Evolutionary conservation across 1,139 yeast species (phyloP), one percentile per base, ranked within the genome.

Genomic region (Lodderomyces metapsilosis): DNA sequence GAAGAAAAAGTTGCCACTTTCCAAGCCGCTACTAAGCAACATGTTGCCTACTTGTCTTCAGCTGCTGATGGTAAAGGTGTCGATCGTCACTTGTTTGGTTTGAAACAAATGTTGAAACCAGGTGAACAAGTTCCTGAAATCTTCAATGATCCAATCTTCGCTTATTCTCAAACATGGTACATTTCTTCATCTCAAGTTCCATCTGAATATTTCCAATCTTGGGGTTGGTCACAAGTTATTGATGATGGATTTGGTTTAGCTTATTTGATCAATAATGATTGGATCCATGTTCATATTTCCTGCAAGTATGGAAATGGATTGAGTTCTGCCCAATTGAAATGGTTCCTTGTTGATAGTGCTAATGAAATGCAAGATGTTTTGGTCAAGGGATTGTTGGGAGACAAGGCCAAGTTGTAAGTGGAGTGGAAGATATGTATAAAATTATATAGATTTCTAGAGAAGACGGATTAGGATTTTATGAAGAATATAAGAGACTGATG

Each of bases 211-310:
- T 88, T 88, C 68, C 89, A 88, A 62, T 92, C 95, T 42, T 92
- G 92, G 78, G 98, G 98, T 39, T 92, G 91, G 89, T 83, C 96
- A 18, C 96, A 94, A 63, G 98, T 92, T 42, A 82, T 86, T 54
- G 96, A 92, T 59, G 88, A 85, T 48, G 98, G 98, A 11, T 84
- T 86, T 56, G 98, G 98, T 5, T 76, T 88, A 51, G 98, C 96
- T 17, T 92, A 92, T 71, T 88, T 89, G 87, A 77, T 91, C 58
- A 89, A 88, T 70, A 80, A 80, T 48, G 87, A 89, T 56, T 84
- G 88, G 81, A 61, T 89, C 53, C 94, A 89, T 59, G 82, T 92
- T 56, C 94, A 91, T 64, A 82, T 92, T 50, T 84, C 89, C 37
- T 81, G 86, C 53, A 86, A 83, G 71, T 84, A 80, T 59, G 77